Conservation (phyloP, 805 yeast genomes). For the Starmerella vaccinii region DNA sequence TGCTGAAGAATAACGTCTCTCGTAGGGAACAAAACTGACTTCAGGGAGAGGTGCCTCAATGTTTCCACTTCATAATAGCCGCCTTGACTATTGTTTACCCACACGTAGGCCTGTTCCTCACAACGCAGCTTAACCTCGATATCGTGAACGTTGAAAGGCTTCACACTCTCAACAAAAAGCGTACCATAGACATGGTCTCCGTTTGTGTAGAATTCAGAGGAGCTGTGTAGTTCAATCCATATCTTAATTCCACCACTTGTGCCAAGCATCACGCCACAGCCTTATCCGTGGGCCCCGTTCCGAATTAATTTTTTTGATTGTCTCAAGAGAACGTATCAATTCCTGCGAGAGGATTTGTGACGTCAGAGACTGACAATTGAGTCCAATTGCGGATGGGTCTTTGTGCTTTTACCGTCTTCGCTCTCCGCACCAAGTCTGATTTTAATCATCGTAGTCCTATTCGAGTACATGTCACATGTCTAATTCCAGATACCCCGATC, state of each 20-base stretch:
- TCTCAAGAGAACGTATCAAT: too few species aligned
- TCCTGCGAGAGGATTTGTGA: not conserved
- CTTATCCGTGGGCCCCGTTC: too few species aligned
- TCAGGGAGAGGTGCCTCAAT: conserved; percentile 11
- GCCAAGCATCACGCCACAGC: conserved; percentile 9
- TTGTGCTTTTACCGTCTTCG: not conserved
- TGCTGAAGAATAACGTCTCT: conserved; percentile 1
- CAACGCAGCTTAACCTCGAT: conserved; percentile 21
- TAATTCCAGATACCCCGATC: not conserved
- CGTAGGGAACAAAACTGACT: conserved; percentile 13
- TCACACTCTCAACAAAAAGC: conserved; percentile 10
- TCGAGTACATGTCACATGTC: not conserved
- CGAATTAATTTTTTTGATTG: too few species aligned
- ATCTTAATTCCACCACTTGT: conserved; percentile 4
- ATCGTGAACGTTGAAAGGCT: conserved; percentile 12
- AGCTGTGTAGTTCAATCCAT: conserved; percentile 9
- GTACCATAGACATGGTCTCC: conserved; percentile 19
- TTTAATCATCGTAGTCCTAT: not conserved
- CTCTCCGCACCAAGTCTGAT: not conserved
- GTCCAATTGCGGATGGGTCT: not conserved
- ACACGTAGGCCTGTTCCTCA: conserved; percentile 21
- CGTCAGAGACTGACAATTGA: not conserved
- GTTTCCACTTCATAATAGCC: conserved; percentile 20
- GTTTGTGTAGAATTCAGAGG: conserved; percentile 17
- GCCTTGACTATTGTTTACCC: conserved; percentile 23